A percentile compares a stretch with the other conserved stretches of the same genome.
These are phyloP conservation scores for Fusarium penzigii DNA, from an alignment of 2,329 filamentous ascomycete species.

Conservation along the genomic window DNA sequence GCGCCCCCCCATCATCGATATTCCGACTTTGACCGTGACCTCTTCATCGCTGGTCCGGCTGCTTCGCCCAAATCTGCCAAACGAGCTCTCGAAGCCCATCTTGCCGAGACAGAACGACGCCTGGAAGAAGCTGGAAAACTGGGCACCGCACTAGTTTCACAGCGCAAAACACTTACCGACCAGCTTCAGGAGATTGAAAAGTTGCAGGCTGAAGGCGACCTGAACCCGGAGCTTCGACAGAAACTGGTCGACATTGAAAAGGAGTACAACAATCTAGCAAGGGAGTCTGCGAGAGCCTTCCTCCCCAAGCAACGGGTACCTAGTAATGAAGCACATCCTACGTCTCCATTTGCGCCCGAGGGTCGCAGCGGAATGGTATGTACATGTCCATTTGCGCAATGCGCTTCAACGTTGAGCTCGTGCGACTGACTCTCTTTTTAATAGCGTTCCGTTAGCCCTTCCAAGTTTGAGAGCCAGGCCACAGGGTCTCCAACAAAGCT, in stretches of 20 bases:
- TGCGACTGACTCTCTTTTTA: conserved; percentile 13
- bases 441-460: conserved; percentile 70
- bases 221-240: conserved; percentile 78
- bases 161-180: conserved; percentile 80
- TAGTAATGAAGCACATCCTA: conserved; percentile 61
- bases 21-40: conserved; percentile 78
- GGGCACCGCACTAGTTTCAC: conserved; percentile 82
- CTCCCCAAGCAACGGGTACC: conserved; percentile 80
- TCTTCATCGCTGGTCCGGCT: conserved; percentile 74
- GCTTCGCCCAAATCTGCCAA: conserved; percentile 85
- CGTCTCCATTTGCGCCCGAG: conserved; percentile 56
- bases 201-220: conserved; percentile 72
- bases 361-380: conserved; percentile 55
- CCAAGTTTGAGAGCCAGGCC: conserved; percentile 81
- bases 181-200: conserved; percentile 83
- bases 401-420: neutral
- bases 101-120: conserved; percentile 87
- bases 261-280: conserved; percentile 92
- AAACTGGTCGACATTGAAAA: conserved; percentile 86
- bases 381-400: conserved; percentile 9
- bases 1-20: conserved; percentile 65
- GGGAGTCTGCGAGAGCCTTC: conserved; percentile 86
- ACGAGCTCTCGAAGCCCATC: conserved; percentile 84
- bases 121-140: conserved; percentile 90
- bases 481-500: conserved; percentile 88